A percentile compares a stretch with the other conserved stretches of the same genome.
Evolutionary conservation across 805 yeast genomes (phyloP).

Genomic region (Wickerhamiella galacta): DNA sequence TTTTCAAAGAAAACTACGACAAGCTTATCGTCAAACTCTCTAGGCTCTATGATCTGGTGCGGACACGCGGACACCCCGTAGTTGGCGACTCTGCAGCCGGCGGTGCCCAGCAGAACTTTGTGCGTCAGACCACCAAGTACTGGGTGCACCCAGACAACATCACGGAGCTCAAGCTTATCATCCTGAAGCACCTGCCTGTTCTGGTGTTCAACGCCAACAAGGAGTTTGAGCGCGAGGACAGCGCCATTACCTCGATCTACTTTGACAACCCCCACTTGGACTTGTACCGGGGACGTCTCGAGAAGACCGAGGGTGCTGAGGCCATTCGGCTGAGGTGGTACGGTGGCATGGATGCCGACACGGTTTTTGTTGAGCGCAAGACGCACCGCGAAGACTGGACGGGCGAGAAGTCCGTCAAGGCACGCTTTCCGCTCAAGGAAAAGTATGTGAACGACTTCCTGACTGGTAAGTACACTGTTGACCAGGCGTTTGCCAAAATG

Average conservation of each 20-base stretch:
- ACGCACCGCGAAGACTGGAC: slow-evolving; percentile 99
- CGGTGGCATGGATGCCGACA: slow-evolving; percentile 91
- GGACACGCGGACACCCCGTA: slow-evolving; percentile 92
- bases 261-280: slow-evolving; percentile 83
- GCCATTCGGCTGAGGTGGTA: slow-evolving; percentile 98
- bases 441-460: slow-evolving; percentile 74
- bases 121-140: slow-evolving; percentile 94
- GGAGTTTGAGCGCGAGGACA: slow-evolving; percentile 87
- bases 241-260: slow-evolving; percentile 93
- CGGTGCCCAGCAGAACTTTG: slow-evolving; percentile 93
- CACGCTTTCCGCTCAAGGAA: slow-evolving; percentile 85
- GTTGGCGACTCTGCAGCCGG: slow-evolving; percentile 96
- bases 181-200: slow-evolving; percentile 90
- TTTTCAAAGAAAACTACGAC: slow-evolving; percentile 90
- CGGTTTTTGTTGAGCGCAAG: slow-evolving; percentile 88
- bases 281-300: slow-evolving; percentile 80
- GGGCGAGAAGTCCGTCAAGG: slow-evolving; percentile 98
- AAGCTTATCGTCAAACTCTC: slow-evolving; percentile 76
- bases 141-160: slow-evolving; percentile 99
- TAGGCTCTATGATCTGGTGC: slow-evolving; percentile 73
- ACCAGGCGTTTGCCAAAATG: slow-evolving; percentile 81
- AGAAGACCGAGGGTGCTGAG: slow-evolving; percentile 97
- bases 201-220: slow-evolving; percentile 91
- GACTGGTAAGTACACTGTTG: slow-evolving; percentile 69
- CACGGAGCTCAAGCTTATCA: slow-evolving; percentile 83